phyloP scores from a whole-genome alignment of 371 early-diverging fungal genomes.

The Cokeromyces recurvatus region DNA sequence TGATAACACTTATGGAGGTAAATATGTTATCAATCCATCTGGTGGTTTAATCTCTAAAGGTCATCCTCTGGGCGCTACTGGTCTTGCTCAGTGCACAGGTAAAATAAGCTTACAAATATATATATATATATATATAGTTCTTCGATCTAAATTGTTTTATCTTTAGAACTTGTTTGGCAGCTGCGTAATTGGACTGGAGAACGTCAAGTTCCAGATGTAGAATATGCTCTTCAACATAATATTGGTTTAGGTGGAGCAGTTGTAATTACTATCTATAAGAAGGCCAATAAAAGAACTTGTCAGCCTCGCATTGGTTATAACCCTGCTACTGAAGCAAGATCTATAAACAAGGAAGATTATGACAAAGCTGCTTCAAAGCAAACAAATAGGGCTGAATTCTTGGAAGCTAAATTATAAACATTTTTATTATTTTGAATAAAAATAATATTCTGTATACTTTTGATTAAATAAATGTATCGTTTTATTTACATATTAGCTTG shows the following conservation, averaged over 20 bases:
- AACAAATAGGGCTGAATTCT: conserved; percentile 38
- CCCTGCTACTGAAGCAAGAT: conserved; percentile 60
- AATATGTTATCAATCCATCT: conserved; percentile 72
- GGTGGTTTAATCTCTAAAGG: conserved; percentile 82
- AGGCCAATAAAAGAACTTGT: conserved; percentile 36
- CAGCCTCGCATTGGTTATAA: conserved; percentile 66
- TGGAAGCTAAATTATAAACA: conserved; percentile 41
- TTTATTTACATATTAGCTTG: too few species aligned
- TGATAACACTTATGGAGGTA: conserved; percentile 59
- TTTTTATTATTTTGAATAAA: too few species aligned
- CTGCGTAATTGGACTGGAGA: conserved; percentile 67
- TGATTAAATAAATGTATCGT: too few species aligned
- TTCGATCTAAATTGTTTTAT: background rate
- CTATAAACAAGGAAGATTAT: conserved; percentile 56
- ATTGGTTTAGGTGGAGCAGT: conserved; percentile 79
- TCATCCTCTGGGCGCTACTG: conserved; percentile 80
- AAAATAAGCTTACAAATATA: background rate
- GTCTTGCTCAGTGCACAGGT: conserved; percentile 75
- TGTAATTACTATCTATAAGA: conserved; percentile 66
- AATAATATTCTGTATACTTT: too few species aligned
- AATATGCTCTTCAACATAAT: conserved; percentile 75
- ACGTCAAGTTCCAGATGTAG: conserved; percentile 66
- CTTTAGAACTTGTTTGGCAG: conserved; percentile 56
- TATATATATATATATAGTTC: too few species aligned
- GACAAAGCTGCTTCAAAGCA: conserved; percentile 49